A percentile compares a stretch with the other conserved stretches of the same genome.
phyloP scores from a whole-genome alignment of 225 moss, liverwort and hornwort genomes.

The Marchantia paleacea region DNA sequence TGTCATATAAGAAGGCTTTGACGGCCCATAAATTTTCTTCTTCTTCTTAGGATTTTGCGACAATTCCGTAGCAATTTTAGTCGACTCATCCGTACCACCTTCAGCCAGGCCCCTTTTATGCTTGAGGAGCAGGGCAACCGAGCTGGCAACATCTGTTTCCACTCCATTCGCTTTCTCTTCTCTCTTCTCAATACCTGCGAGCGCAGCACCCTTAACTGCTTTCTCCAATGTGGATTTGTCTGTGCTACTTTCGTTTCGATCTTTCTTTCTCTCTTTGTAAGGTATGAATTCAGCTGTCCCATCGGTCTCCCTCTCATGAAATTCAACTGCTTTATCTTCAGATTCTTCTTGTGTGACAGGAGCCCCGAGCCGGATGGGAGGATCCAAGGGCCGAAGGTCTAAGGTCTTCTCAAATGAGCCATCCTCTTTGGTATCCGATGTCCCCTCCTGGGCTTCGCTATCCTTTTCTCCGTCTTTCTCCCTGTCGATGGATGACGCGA shows the following conservation, averaged over 20 bases:
- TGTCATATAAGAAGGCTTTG: slow-evolving; percentile 39
- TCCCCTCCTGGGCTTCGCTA: neutral
- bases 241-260: slow-evolving; percentile 20
- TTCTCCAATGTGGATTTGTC: slow-evolving; percentile 19
- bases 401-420: neutral
- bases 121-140: slow-evolving; percentile 78
- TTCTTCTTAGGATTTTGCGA: slow-evolving; percentile 12
- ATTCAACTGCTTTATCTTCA: slow-evolving; percentile 38
- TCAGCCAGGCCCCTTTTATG: slow-evolving; percentile 69
- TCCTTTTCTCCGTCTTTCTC: neutral
- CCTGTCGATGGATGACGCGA: slow-evolving; percentile 15
- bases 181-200: neutral
- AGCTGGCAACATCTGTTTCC: slow-evolving; percentile 62
- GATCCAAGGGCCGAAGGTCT: slow-evolving; percentile 42
- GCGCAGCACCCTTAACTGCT: slow-evolving; percentile 19
- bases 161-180: slow-evolving; percentile 38
- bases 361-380: slow-evolving; percentile 85
- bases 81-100: slow-evolving; percentile 34
- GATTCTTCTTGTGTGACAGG: slow-evolving; percentile 35
- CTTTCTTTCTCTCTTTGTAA: slow-evolving; percentile 82
- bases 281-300: slow-evolving; percentile 46
- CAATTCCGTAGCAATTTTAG: slow-evolving; percentile 36
- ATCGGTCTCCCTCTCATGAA: slow-evolving; percentile 41
- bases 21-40: slow-evolving; percentile 40
- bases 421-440: slow-evolving; percentile 1